phyloP scores from a whole-genome alignment of 2,329 filamentous ascomycete species.

The Alternaria sp. region DNA sequence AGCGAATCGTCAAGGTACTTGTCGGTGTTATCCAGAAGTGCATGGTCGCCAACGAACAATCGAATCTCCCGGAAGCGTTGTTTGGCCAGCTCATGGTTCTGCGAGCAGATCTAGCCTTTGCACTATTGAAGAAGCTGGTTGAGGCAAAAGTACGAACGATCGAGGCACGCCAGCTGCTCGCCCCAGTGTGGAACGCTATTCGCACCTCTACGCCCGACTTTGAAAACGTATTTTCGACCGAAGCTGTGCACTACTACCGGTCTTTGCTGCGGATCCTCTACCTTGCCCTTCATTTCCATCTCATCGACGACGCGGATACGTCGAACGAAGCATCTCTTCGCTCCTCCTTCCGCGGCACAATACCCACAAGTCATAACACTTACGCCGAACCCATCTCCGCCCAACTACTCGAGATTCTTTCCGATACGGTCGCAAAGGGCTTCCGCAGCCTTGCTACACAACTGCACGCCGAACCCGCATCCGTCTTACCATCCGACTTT shows the following conservation, averaged over 20 bases:
- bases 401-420: slow-evolving; percentile 77
- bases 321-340: slow-evolving; percentile 37
- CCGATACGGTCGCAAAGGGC: slow-evolving; percentile 79
- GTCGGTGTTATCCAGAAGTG: slow-evolving; percentile 79
- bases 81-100: slow-evolving; percentile 79
- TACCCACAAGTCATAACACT: slow-evolving; percentile 56
- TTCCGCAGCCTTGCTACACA: slow-evolving; percentile 83
- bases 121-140: slow-evolving; percentile 81
- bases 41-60: slow-evolving; percentile 76
- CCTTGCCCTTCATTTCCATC: slow-evolving; percentile 75
- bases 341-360: slow-evolving; percentile 49
- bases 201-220: slow-evolving; percentile 64
- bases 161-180: slow-evolving; percentile 64
- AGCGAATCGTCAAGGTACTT: slow-evolving; percentile 72
- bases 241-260: slow-evolving; percentile 77
- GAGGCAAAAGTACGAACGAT: slow-evolving; percentile 60
- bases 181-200: slow-evolving; percentile 68
- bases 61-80: slow-evolving; percentile 78
- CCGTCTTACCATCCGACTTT: slow-evolving; percentile 79
- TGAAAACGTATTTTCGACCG: slow-evolving; percentile 64
- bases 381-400: slow-evolving; percentile 40
- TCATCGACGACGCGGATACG: slow-evolving; percentile 48
- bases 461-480: slow-evolving; percentile 76
- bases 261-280: slow-evolving; percentile 85
- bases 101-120: slow-evolving; percentile 81